phyloP scores from a whole-genome alignment of 306 rosid genomes.

The Erythrophleum fordii region DNA sequence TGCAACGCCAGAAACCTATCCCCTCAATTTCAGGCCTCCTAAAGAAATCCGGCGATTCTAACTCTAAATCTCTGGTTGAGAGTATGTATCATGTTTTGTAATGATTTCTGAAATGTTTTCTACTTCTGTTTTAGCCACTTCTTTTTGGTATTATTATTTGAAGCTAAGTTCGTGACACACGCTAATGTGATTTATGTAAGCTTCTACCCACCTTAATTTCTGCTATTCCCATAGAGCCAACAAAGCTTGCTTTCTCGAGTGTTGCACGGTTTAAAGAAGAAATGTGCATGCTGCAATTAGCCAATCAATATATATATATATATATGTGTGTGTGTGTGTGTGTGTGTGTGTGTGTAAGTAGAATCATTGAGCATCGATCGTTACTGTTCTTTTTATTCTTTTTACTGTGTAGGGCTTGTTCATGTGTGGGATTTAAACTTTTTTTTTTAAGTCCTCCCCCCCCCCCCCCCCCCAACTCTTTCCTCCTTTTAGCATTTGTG shows the following conservation, averaged over 20 bases:
- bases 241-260: too few species aligned
- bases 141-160: background rate
- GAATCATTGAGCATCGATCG: too few species aligned
- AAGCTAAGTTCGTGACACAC: background rate
- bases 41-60: constrained; percentile 90
- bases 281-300: background rate
- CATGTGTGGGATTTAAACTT: too few species aligned
- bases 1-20: constrained; percentile 93
- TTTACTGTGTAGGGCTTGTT: too few species aligned
- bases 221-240: background rate
- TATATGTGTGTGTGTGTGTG: too few species aligned
- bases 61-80: constrained; percentile 14
- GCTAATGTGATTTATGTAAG: background rate
- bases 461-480: too few species aligned
- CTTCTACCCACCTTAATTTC: background rate
- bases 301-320: too few species aligned
- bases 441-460: too few species aligned
- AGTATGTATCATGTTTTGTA: background rate
- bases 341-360: too few species aligned
- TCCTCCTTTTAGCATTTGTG: too few species aligned
- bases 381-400: too few species aligned
- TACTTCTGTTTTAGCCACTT: background rate
- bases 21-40: constrained; percentile 88
- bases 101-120: background rate
- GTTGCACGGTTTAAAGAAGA: too few species aligned